Percentiles rank a stretch among this genome's conserved stretches.
These are phyloP conservation scores for Nectriaceae sp. DNA, from an alignment of 2,329 filamentous ascomycete genomes.

Conservation along the genomic window DNA sequence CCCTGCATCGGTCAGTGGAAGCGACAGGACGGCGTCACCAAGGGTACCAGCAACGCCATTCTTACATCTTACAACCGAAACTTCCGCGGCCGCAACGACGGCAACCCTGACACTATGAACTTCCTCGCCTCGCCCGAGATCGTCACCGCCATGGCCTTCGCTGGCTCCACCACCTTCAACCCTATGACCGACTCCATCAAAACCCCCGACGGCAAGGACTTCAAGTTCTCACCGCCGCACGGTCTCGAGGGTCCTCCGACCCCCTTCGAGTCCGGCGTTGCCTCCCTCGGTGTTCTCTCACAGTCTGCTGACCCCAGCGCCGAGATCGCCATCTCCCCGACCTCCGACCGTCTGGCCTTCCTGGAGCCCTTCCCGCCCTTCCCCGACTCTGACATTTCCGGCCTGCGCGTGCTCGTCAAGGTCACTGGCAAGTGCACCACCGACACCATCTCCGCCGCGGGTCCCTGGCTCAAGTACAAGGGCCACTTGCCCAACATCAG, in stretches of 20 bases:
- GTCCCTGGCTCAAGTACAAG: constrained; percentile 98
- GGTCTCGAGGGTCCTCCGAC: constrained; percentile 64
- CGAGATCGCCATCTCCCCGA: constrained; percentile 77
- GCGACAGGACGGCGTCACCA: constrained; percentile 79
- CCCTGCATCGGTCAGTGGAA: constrained; percentile 96
- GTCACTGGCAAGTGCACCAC: constrained; percentile 97
- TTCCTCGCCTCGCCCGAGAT: constrained; percentile 96
- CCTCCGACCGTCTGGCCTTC: constrained; percentile 86
- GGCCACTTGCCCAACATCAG: constrained; percentile 97
- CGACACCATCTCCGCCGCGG: constrained; percentile 93
- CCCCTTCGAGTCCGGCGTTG: constrained; percentile 77
- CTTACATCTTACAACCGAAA: constrained; percentile 98
- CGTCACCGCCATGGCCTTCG: constrained; percentile 94
- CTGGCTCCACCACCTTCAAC: constrained; percentile 93
- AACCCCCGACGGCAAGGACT: constrained; percentile 77
- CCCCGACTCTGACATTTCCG: constrained; percentile 71
- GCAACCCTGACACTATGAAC: constrained; percentile 97
- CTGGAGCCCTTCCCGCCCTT: constrained; percentile 90
- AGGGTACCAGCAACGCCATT: constrained; percentile 90
- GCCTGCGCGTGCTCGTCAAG: constrained; percentile 89
- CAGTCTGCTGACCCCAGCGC: constrained; percentile 71
- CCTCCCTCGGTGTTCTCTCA: constrained; percentile 71
- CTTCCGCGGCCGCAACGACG: constrained; percentile 95
- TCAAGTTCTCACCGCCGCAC: constrained; percentile 80
- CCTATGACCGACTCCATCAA: constrained; percentile 84